Base-by-base conservation (phyloP, 345 rosid genomes). In the Murraya paniculata region DNA sequence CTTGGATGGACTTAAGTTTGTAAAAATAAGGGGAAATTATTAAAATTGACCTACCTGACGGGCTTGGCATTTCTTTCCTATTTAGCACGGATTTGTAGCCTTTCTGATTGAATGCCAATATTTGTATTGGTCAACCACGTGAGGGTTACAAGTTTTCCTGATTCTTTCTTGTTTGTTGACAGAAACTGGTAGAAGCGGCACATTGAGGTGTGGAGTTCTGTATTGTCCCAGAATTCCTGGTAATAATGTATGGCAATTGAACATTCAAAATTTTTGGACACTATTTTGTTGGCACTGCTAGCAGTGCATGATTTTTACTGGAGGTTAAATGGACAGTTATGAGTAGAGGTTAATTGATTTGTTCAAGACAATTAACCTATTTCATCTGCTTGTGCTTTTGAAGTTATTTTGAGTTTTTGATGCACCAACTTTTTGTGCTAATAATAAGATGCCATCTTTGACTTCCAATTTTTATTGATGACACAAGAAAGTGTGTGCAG, bases 111-210 rank as follows among this genome's bases (percentile, higher is more conserved):
- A 39, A 60, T 5, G 31, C 53, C 48, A 75, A 13, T 60, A 65
- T 74, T 8, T 45, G 48, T 75, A 1, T 64, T 24, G 62, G 39
- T 64, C 62, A 16, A 55, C n/a, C 39, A 18, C 25, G 6, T 24
- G 4, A 65, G 64, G 72, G 24, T 76, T 18, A 35, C 81, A 18
- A 31, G 71, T 48, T 81, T 33, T 70, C n/a, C 57, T 84, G 45
- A 72, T 50, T 64, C 38, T 65, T 74, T 36, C 45, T 80, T 82
- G 77, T 65, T 9, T 77, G 2, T 66, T 77, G 30, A 57, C 94
- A 89, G 92, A 80, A 80, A 38, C 6, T 77, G 76, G 78, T 79
- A 64, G 90, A 81, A 79, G 88, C 85, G 30, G 81, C 84, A 28
- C 87, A 86, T 58, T 90, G 79, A 86, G 74, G 72, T 74, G 77